Evolutionary conservation across 75 land plant genomes (phyloP), one percentile per base, ranked within the genome.

Genomic region (Ceratopteris richardii): DNA sequence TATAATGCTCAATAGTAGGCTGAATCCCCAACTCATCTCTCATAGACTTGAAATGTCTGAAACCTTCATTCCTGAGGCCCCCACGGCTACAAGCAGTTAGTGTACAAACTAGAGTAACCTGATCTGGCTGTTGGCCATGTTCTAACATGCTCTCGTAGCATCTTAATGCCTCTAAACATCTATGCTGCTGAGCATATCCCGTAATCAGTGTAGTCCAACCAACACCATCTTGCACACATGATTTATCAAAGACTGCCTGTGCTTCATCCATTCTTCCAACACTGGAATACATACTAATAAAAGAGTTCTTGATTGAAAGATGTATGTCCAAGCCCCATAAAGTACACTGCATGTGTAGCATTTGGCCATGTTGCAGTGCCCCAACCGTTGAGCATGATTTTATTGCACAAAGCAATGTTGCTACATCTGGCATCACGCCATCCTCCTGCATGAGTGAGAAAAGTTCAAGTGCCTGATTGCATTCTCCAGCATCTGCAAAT

Each of bases 21-120:
- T 9, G 54, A 24, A 70, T 24, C 1, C 61, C 65, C 61, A 58
- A 71, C 5, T 1, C 67, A 28, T 16, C 57, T 33, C 36, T 70
- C 84, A 82, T 82, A 1, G 72, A 63, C 17, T 73, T 55, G 39
- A 82, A 74, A 23, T 72, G 60, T 43, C 63, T 37, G 65, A 71
- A n/a, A 1, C 85, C 86, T 14, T 33, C 54, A 0, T 78, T 44
- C 56, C 68, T 63, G 7, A 50, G 22, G 12, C 85, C 85, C 9
- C 64, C 81, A 30, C 73, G 56, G 52, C 82, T 67, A 41, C 87
- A 83, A 0, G 82, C 87, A 0, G 82, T 44, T 11, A 83, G 59
- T 0, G 67, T 67, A 63, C 65, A 68, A 29, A 75, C 70, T 7
- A 82, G 20, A 0, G 78, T 78, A 16, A 82, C 58, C 52, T 66